Conservation (phyloP, 768 basidiomycete species). For the Mycena rosella region DNA sequence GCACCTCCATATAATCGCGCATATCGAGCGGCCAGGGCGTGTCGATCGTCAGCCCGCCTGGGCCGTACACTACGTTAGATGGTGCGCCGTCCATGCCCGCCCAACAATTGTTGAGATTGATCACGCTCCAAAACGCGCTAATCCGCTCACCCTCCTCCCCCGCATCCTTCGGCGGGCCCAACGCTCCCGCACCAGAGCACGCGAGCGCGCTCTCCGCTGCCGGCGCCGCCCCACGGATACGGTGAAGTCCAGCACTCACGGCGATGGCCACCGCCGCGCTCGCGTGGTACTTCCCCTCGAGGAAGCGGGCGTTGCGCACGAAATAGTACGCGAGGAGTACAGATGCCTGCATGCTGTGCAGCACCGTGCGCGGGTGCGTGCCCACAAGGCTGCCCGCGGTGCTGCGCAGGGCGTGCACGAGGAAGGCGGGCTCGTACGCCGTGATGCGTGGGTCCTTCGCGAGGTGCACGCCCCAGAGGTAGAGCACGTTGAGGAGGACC, state of each 20-base stretch:
- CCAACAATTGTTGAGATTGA: slow-evolving; percentile 53
- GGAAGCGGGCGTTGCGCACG: slow-evolving; percentile 54
- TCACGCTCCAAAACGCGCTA: slow-evolving; percentile 30
- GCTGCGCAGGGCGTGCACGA: slow-evolving; percentile 50
- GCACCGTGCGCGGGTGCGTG: slow-evolving; percentile 47
- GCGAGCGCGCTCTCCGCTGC: background rate
- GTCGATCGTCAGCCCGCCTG: slow-evolving; percentile 34
- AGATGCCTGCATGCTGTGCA: slow-evolving; percentile 54
- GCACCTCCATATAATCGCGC: slow-evolving; percentile 21
- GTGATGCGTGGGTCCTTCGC: slow-evolving; percentile 41
- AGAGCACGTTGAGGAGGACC: slow-evolving; percentile 45
- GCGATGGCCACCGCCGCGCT: slow-evolving; percentile 53
- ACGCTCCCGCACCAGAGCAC: background rate
- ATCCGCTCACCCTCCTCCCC: slow-evolving; percentile 27
- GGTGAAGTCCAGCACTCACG: slow-evolving; percentile 45
- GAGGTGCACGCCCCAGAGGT: slow-evolving; percentile 40
- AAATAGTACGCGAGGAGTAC: slow-evolving; percentile 59
- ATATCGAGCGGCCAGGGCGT: slow-evolving; percentile 32
- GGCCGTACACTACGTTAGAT: slow-evolving; percentile 48
- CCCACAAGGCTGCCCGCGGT: slow-evolving; percentile 47
- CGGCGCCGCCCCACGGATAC: slow-evolving; percentile 18
- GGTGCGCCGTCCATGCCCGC: slow-evolving; percentile 49
- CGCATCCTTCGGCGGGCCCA: background rate
- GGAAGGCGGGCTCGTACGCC: slow-evolving; percentile 48
- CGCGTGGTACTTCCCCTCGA: slow-evolving; percentile 57